Conservation (phyloP, 352 stramenopile species). For the Pythium pyrilobum region DNA sequence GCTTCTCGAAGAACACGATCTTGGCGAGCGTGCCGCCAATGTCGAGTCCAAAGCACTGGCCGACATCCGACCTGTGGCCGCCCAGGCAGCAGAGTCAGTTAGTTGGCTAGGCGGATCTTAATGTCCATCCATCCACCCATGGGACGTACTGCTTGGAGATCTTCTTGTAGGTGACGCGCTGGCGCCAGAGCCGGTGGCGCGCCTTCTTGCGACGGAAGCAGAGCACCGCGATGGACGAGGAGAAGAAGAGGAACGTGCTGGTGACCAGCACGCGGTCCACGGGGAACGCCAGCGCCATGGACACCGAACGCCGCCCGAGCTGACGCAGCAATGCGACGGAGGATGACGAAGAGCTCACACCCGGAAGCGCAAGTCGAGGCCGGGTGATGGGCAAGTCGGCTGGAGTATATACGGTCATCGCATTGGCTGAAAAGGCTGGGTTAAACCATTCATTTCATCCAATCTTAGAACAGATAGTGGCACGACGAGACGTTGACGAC, state of each 20-base stretch:
- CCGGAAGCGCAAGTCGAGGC: not conserved
- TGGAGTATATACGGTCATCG: not conserved
- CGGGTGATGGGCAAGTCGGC: not conserved
- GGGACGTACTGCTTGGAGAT: constrained; percentile 69
- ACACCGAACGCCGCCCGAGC: not conserved
- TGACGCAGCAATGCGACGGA: not conserved
- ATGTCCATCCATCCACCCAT: too few species aligned
- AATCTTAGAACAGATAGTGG: too few species aligned
- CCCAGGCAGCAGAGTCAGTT: too few species aligned
- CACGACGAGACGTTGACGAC: not conserved
- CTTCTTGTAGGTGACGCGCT: constrained; percentile 81
- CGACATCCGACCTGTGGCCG: constrained; percentile 80
- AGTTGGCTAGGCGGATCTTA: too few species aligned
- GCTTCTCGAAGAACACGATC: constrained; percentile 94
- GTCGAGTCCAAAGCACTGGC: constrained; percentile 79
- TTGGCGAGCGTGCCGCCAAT: constrained; percentile 92
- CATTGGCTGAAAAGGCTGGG: not conserved
- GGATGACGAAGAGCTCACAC: constrained; percentile 13
- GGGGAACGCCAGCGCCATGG: constrained; percentile 6
- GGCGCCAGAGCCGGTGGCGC: constrained; percentile 60
- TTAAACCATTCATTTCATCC: not conserved
- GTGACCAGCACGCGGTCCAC: constrained; percentile 37
- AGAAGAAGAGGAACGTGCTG: constrained; percentile 71
- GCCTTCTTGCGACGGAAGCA: constrained; percentile 63
- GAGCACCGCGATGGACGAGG: constrained; percentile 53